Base-by-base conservation (phyloP, 352 stramenopile genomes). In the Globisporangium paroecandrum region DNA sequence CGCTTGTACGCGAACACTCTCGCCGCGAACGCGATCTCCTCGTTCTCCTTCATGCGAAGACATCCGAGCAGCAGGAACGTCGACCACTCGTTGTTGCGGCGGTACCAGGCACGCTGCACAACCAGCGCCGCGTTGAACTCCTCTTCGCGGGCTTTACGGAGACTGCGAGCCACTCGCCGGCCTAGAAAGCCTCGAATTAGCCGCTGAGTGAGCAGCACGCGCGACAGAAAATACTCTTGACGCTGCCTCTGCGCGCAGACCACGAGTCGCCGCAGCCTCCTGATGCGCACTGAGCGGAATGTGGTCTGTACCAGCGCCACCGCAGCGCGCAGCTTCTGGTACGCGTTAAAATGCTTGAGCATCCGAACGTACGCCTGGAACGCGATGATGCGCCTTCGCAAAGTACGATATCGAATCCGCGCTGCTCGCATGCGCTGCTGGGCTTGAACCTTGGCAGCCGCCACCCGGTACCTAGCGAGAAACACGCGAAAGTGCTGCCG, bases 11-110 rank as follows among this genome's bases (percentile, higher is more conserved):
- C 65, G 10, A 83, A 63, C 29, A 94, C 75, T 1, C 70, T 49
- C 0, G 66, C 58, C 13, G 83, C 73, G 53, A 91, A 90, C 8
- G 68, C 58, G 2, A 69, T 63, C n/a, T 95, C 88, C 22, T 91
- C 83, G 12, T 69, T 77, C 62, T 90, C 83, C 29, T 84, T 81
- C 64, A 87, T 81, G 9, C 86, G 81, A 22, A 95, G 65, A 71
- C 86, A 94, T 4, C 86, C 86, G 7, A 95, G 79, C 15, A 95
- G 65, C 15, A 95, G 62, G 63, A 94, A 94, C 22, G 86, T 94
- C 20, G 85, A 93, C 77, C 82, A 93, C 55, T 95, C 88, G 66
- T 91, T 90, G 62, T 92, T 93, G 36, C 79, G 82, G 12, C 66
- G 82, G 58, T 95, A 95, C 87, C 87, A 95, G 12, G 76, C 82